Conservation (phyloP, 2,329 filamentous ascomycete genomes). For the Epichloe elymi region DNA sequence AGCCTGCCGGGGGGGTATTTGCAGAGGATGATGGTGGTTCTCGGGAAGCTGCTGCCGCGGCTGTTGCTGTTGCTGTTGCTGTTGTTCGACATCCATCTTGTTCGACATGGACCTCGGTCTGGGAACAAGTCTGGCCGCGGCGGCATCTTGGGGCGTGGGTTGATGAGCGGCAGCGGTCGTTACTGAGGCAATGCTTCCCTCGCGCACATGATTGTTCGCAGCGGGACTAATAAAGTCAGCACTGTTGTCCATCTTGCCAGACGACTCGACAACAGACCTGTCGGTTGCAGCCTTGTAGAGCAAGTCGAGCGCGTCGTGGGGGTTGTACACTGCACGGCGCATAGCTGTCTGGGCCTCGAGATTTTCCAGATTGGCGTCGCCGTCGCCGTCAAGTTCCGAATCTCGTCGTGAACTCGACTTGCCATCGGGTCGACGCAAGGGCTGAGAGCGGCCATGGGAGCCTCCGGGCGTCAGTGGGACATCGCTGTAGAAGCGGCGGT, state of each 20-base stretch:
- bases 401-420: constrained; percentile 13
- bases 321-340: constrained; percentile 68
- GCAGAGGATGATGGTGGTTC: neutral
- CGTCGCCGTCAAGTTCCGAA: constrained; percentile 35
- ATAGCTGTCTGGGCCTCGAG: constrained; percentile 52
- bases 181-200: constrained; percentile 16
- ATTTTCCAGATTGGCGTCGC: constrained; percentile 50
- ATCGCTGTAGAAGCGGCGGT: constrained; percentile 34
- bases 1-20: constrained; percentile 13
- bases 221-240: constrained; percentile 11
- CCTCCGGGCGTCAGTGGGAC: constrained; percentile 52
- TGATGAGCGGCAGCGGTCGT: constrained; percentile 10
- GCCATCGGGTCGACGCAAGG: constrained; percentile 47
- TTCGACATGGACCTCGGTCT: constrained; percentile 7
- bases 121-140: constrained; percentile 1
- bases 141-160: constrained; percentile 6
- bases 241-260: constrained; percentile 1
- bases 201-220: constrained; percentile 16
- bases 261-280: constrained; percentile 29
- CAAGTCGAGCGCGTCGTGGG: constrained; percentile 82
- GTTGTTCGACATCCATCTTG: constrained; percentile 6
- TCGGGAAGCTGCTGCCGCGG: neutral
- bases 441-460: constrained; percentile 50
- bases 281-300: constrained; percentile 75
- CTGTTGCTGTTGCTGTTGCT: neutral